Conservation (phyloP, 2,329 filamentous ascomycete species). For the Xylariaceae sp. region DNA sequence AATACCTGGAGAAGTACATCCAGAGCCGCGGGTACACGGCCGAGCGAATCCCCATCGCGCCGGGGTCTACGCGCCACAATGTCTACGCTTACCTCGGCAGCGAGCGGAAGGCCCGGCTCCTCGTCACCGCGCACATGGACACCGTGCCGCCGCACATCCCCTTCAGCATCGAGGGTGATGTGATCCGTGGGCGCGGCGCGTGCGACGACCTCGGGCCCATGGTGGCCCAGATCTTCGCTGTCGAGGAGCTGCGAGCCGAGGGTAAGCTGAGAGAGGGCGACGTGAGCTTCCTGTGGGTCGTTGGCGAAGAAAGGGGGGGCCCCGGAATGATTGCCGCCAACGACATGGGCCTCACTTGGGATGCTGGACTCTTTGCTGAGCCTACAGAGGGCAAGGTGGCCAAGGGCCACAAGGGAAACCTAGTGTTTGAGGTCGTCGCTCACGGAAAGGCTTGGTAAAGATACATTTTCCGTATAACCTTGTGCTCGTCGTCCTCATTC, state of each 20-base stretch:
- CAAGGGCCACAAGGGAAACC: slow-evolving; percentile 46
- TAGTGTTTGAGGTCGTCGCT: slow-evolving; percentile 29
- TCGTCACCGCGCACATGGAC: slow-evolving; percentile 34
- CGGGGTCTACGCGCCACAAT: slow-evolving; percentile 31
- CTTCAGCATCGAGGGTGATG: slow-evolving; percentile 35
- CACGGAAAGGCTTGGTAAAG: slow-evolving; percentile 27
- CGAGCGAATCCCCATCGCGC: slow-evolving; percentile 32
- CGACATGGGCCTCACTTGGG: slow-evolving; percentile 35
- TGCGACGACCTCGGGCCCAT: slow-evolving; percentile 35
- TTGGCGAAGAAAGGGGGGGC: slow-evolving; percentile 50
- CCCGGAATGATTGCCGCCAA: slow-evolving; percentile 51
- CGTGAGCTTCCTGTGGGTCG: slow-evolving; percentile 32
- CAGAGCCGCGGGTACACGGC: slow-evolving; percentile 31
- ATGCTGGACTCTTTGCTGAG: slow-evolving; percentile 48
- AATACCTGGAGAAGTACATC: slow-evolving; percentile 31
- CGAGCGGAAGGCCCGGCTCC: slow-evolving; percentile 27
- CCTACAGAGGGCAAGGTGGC: slow-evolving; percentile 50
- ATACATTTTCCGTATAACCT: too few relatives aligned
- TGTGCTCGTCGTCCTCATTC: too few relatives aligned
- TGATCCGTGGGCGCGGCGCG: slow-evolving; percentile 43
- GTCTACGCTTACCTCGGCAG: slow-evolving; percentile 35
- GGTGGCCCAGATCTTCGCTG: slow-evolving; percentile 46
- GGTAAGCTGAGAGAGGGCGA: slow-evolving; percentile 24
- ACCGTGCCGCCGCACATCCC: slow-evolving; percentile 48
- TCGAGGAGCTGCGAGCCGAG: slow-evolving; percentile 30